Evolutionary conservation across 2,329 filamentous ascomycete species (phyloP).

Genomic region (Beauveria medogensis): DNA sequence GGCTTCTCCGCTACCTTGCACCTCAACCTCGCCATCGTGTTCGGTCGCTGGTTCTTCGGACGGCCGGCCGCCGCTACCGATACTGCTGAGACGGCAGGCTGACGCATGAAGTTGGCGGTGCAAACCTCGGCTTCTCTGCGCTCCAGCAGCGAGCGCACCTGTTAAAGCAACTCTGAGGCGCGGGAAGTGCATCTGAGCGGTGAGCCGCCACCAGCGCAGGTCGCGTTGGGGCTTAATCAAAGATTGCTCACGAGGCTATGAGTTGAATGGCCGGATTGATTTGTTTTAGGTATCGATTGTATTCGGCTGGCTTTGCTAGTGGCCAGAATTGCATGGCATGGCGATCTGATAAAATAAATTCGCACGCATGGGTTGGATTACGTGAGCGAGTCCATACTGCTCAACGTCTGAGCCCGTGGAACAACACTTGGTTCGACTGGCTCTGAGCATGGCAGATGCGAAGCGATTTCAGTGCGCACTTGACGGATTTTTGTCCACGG

Average conservation of each 20-base stretch:
- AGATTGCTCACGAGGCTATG: not conserved
- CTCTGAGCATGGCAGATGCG: not conserved
- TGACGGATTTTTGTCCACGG: no score
- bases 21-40: slow-evolving; percentile 4
- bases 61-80: slow-evolving; percentile 6
- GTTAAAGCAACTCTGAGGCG: not conserved
- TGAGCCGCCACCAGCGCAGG: slow-evolving; percentile 2
- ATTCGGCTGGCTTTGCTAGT: not conserved
- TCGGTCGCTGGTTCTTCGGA: slow-evolving; percentile 8
- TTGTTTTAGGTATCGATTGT: not conserved
- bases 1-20: slow-evolving; percentile 5
- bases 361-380: slow-evolving; percentile 1
- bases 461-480: not conserved
- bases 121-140: not conserved
- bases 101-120: slow-evolving; percentile 6
- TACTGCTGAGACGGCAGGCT: not conserved
- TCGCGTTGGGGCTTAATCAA: not conserved
- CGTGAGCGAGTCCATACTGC: not conserved
- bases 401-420: not conserved
- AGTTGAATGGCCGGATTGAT: not conserved
- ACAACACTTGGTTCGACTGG: not conserved
- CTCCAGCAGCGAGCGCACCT: slow-evolving; percentile 7
- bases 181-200: slow-evolving; percentile 6
- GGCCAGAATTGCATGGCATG: slow-evolving; percentile 12
- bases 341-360: slow-evolving; percentile 14